Conservation (phyloP, 1,139 yeast species). For the Pneumocystis wakefieldiae region DNA sequence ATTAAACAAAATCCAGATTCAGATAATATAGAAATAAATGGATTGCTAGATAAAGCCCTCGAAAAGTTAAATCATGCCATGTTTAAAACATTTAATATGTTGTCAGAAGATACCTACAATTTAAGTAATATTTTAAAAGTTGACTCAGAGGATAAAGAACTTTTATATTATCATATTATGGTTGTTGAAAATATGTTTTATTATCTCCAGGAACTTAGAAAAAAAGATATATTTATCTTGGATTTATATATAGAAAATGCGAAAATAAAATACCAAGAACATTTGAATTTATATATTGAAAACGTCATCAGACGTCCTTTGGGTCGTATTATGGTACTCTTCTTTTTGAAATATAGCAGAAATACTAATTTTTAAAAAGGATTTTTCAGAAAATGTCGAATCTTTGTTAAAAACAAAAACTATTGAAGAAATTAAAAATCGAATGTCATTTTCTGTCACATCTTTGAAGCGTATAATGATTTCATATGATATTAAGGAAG, state of each 20-base stretch:
- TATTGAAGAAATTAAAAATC: conserved; percentile 36
- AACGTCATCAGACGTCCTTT: conserved; percentile 40
- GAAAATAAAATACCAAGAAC: conserved; percentile 29
- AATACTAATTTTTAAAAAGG: conserved; percentile 21
- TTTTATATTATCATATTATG: conserved; percentile 42
- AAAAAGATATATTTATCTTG: conserved; percentile 20
- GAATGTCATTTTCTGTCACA: conserved; percentile 49
- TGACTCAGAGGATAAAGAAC: conserved; percentile 42
- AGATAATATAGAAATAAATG: conserved; percentile 22
- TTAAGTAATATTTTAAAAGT: not conserved
- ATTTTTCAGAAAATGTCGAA: conserved; percentile 53
- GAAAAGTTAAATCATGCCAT: conserved; percentile 23
- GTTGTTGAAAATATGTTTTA: conserved; percentile 50
- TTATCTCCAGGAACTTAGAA: conserved; percentile 37
- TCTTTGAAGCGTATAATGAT: conserved; percentile 42
- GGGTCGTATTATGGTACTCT: conserved; percentile 35
- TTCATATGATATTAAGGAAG: conserved; percentile 44
- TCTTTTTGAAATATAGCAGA: not conserved
- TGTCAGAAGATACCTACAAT: conserved; percentile 19
- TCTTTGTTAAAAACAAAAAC: conserved; percentile 29
- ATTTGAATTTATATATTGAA: conserved; percentile 36
- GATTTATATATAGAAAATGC: conserved; percentile 24
- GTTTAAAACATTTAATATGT: conserved; percentile 21
- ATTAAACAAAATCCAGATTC: not conserved
- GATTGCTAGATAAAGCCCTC: conserved; percentile 32